Evolutionary conservation across 1,284 basidiomycete species (phyloP).

Genomic region (Butyriboletus appendiculatus): DNA sequence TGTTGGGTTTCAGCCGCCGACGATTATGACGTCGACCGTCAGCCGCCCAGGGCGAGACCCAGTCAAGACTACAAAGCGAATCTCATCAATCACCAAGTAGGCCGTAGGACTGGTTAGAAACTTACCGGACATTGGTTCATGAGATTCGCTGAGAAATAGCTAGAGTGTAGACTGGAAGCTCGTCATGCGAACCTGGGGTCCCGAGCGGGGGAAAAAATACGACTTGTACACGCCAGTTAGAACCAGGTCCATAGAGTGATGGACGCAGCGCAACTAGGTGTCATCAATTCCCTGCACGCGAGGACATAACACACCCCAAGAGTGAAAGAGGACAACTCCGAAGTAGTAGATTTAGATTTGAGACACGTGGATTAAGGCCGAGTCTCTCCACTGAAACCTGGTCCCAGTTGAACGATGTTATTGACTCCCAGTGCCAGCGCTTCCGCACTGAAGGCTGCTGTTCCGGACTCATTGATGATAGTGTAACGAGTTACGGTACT

Average conservation of each 20-base stretch:
- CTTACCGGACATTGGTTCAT: background rate
- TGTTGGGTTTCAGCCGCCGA: constrained; percentile 13
- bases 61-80: constrained; percentile 1
- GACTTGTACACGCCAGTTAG: background rate
- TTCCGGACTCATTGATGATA: background rate
- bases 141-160: background rate
- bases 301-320: background rate
- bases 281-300: background rate
- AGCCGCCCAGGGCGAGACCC: constrained; percentile 11
- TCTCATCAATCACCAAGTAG: background rate
- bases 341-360: background rate
- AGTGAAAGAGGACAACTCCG: background rate
- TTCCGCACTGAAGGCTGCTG: background rate
- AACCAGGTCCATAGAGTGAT: background rate
- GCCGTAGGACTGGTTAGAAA: constrained; percentile 5
- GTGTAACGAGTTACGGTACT: too few species aligned
- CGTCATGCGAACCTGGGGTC: background rate
- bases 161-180: background rate
- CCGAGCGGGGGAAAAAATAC: background rate
- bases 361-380: background rate
- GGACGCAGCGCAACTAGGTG: background rate
- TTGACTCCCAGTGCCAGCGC: too few species aligned
- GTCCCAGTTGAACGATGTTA: background rate
- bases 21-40: constrained; percentile 10
- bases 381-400: background rate